These are phyloP conservation scores for Sporobolomyces pararoseus DNA, from an alignment of 768 basidiomycete genomes.

Conservation along the genomic window DNA sequence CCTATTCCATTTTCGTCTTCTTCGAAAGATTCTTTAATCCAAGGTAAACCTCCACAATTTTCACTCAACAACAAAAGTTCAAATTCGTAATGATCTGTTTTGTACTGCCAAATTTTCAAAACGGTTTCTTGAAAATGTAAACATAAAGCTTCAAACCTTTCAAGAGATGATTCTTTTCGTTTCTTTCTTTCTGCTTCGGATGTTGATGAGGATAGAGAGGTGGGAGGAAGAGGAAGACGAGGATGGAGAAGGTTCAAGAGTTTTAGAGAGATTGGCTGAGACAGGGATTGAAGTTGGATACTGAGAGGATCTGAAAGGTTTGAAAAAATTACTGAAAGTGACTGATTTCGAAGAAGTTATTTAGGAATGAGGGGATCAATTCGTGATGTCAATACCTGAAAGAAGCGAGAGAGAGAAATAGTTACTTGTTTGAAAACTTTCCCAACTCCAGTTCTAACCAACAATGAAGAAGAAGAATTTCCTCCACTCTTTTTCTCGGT, in stretches of 20 bases:
- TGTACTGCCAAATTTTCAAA: constrained; percentile 34
- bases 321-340: constrained; percentile 19
- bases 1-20: too few species aligned
- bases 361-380: too few species aligned
- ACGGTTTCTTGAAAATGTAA: constrained; percentile 5
- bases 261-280: constrained; percentile 23
- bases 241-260: constrained; percentile 16
- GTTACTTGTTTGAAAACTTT: not conserved
- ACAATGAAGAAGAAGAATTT: constrained; percentile 3
- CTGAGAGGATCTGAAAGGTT: constrained; percentile 20
- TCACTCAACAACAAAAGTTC: too few species aligned
- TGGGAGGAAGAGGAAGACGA: not conserved
- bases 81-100: not conserved
- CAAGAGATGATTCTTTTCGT: not conserved
- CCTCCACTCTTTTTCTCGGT: too few species aligned
- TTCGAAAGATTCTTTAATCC: too few species aligned
- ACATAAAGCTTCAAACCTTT: constrained; percentile 26
- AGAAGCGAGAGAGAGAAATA: not conserved
- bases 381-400: not conserved
- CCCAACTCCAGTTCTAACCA: constrained; percentile 27
- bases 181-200: too few species aligned
- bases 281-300: not conserved
- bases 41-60: too few species aligned
- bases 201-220: not conserved
- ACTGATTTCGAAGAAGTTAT: constrained; percentile 13